Conservation (phyloP, 768 basidiomycete species). For the Pisolithus orientalis region DNA sequence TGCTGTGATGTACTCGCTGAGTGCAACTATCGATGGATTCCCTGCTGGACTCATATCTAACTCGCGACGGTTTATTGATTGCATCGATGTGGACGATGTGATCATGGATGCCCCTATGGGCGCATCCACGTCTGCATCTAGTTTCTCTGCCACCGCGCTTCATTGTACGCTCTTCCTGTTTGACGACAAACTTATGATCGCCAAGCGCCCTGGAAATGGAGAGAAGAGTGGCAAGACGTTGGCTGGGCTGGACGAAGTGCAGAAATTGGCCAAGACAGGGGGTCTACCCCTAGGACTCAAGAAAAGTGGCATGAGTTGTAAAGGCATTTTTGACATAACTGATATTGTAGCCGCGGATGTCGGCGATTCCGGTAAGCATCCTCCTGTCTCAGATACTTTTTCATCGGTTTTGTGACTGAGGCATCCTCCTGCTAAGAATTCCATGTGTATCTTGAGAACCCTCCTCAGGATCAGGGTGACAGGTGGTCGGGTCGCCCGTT, state of each 20-base stretch:
- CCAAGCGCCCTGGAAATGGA: conserved; percentile 73
- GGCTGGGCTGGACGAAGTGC: conserved; percentile 73
- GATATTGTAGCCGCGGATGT: conserved; percentile 81
- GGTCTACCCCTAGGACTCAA: conserved; percentile 59
- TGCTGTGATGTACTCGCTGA: conserved; percentile 80
- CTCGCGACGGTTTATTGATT: conserved; percentile 82
- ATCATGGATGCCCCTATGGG: conserved; percentile 40
- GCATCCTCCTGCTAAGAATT: conserved; percentile 50
- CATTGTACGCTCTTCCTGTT: conserved; percentile 91
- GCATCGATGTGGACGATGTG: conserved; percentile 87
- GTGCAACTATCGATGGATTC: conserved; percentile 82
- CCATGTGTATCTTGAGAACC: conserved; percentile 76
- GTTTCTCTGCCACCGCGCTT: conserved; percentile 41
- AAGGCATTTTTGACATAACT: conserved; percentile 77
- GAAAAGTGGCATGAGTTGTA: conserved; percentile 78
- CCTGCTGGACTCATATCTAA: conserved; percentile 88
- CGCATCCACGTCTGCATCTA: conserved; percentile 38
- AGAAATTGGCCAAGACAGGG: conserved; percentile 61
- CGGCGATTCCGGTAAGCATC: conserved; percentile 70
- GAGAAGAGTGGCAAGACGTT: conserved; percentile 69
- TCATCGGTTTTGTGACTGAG: conserved; percentile 5
- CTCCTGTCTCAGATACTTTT: not conserved
- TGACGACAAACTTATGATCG: conserved; percentile 88
- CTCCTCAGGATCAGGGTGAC: conserved; percentile 76
- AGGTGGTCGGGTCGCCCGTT: conserved; percentile 86